Percentiles rank a stretch among this genome's conserved stretches.
These are phyloP conservation scores for Kodamaea suecica DNA, from an alignment of 1,139 yeast species.

Conservation along the genomic window DNA sequence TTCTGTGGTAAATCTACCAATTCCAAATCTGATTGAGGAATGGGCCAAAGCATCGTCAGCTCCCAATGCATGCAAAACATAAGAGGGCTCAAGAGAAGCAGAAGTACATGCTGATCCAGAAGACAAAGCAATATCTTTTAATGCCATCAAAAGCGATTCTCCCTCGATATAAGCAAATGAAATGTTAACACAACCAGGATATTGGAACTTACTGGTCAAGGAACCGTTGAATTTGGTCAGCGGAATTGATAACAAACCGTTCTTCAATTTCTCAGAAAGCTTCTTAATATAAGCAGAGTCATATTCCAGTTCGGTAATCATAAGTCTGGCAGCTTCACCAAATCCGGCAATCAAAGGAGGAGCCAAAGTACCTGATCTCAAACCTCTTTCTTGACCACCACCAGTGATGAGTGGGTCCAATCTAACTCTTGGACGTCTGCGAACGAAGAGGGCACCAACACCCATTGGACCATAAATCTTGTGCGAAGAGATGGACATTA, in stretches of 20 bases:
- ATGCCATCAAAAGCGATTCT: constrained; percentile 94
- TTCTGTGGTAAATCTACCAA: constrained; percentile 96
- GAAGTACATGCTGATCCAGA: constrained; percentile 99
- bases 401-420: constrained; percentile 92
- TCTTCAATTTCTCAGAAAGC: constrained; percentile 69
- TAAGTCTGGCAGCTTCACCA: constrained; percentile 94
- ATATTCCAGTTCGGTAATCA: constrained; percentile 67
- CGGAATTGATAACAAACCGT: constrained; percentile 74
- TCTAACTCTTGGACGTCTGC: constrained; percentile 98
- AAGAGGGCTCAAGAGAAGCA: constrained; percentile 95
- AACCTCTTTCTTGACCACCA: constrained; percentile 99
- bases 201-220: constrained; percentile 52
- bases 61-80: constrained; percentile 93
- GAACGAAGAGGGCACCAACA: constrained; percentile 89
- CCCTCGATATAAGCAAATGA: constrained; percentile 98
- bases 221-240: constrained; percentile 92
- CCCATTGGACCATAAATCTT: constrained; percentile 99
- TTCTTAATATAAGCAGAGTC: constrained; percentile 69
- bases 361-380: constrained; percentile 94
- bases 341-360: constrained; percentile 94
- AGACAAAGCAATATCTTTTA: constrained; percentile 92
- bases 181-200: constrained; percentile 93
- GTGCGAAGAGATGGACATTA: constrained; percentile 91
- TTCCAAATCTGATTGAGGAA: constrained; percentile 93
- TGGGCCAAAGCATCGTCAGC: constrained; percentile 98